These are phyloP conservation scores for Candida insectorum DNA, from an alignment of 805 yeast species.

Conservation along the genomic window DNA sequence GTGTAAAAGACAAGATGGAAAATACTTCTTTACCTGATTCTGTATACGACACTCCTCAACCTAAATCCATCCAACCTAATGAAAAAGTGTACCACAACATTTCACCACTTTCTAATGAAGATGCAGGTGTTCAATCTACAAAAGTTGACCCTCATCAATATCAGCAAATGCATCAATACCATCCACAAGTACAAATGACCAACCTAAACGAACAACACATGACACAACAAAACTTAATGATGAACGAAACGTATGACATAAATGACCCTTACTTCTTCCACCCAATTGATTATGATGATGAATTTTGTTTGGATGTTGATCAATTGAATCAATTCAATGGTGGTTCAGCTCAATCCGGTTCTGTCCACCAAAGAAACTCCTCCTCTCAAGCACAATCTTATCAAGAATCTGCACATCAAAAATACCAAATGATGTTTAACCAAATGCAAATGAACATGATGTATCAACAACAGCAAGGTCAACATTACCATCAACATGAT, in stretches of 20 bases:
- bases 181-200: constrained; percentile 5
- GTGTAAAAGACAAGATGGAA: not conserved
- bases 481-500: constrained; percentile 1
- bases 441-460: constrained; percentile 7
- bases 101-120: not conserved
- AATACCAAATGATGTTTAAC: constrained; percentile 6
- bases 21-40: constrained; percentile 7
- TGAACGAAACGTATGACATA: constrained; percentile 6
- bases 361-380: constrained; percentile 1
- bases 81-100: too few species aligned
- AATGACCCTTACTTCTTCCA: constrained; percentile 6
- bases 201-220: constrained; percentile 4
- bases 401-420: constrained; percentile 3
- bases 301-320: constrained; percentile 40
- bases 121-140: not conserved
- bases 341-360: constrained; percentile 2
- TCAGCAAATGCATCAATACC: constrained; percentile 5
- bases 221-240: constrained; percentile 2
- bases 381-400: constrained; percentile 3
- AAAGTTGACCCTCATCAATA: not conserved
- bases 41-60: not conserved
- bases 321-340: constrained; percentile 25
- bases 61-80: not conserved
- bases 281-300: constrained; percentile 36
- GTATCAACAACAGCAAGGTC: constrained; percentile 5